Base-by-base conservation (phyloP, 371 early-diverging fungal genomes). In the Mortierella sp. region DNA sequence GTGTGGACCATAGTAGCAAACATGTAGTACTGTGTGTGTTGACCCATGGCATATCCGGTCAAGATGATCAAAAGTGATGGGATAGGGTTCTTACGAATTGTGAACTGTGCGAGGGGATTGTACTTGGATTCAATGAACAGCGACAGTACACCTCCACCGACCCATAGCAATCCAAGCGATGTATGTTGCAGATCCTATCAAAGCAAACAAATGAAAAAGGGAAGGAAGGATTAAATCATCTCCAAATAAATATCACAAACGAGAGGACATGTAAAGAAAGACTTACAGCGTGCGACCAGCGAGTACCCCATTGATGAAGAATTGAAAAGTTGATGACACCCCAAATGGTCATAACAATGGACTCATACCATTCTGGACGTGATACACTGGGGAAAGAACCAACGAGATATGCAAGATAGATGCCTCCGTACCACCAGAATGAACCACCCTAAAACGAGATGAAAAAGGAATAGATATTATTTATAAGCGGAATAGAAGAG, bases 401-500 rank as follows among this genome's bases (percentile, higher is more conserved):
- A 22, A 73, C 73, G 0, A 78, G 70, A 19, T 78, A 78, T 13
- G 79, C 79, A 54, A 78, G 64, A 57, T 78, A 78, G 6, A 78
- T 69, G 35, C 79, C 73, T 19, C 79, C 79, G 32, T 78, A 78
- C 79, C 79, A 78, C 79, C 79, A 78, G 56, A 78, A 78, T 28
- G 79, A 78, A 3, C 73, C 73, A n/a, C 79, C 79, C 79, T 78
- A 72, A 40, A n/a, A 45, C 7, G 35, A 40, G 22, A 2, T 37
- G 15, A 51, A n/a, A 19, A 13, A 65, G 22, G 17, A 35, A 0
- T 26, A n/a, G n/a, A n/a, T n/a, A n/a, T n/a, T n/a, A n/a, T n/a
- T n/a, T n/a, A n/a, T n/a, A n/a, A n/a, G n/a, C n/a, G n/a, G n/a
- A n/a, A n/a, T n/a, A n/a, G n/a, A n/a, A n/a, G n/a, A n/a, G n/a